These are phyloP conservation scores for Tetratostichococcus sp. DNA, from an alignment of 139 green algal species.

Conservation along the genomic window DNA sequence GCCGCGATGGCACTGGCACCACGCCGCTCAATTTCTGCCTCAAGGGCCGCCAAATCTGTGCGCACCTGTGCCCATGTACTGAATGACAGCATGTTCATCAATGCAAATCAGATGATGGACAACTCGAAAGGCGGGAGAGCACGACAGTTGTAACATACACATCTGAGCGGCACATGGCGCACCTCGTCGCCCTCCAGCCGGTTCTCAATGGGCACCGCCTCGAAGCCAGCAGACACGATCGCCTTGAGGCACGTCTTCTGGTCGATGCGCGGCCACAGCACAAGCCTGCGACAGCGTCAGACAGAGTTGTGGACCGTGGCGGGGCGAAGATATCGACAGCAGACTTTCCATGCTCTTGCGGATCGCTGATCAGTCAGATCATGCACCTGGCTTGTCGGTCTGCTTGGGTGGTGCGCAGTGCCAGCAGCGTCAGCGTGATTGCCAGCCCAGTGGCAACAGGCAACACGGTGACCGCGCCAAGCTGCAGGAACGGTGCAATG, in stretches of 20 bases:
- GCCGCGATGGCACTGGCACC: slow-evolving; percentile 49
- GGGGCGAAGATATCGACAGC: too few relatives aligned
- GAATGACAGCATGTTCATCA: too few relatives aligned
- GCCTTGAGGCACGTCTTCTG: slow-evolving; percentile 98
- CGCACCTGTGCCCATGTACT: slow-evolving; percentile 55
- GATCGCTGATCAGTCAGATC: not conserved
- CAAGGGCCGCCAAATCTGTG: slow-evolving; percentile 72
- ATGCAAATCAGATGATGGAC: too few relatives aligned
- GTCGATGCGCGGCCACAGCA: slow-evolving; percentile 93
- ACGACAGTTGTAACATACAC: too few relatives aligned
- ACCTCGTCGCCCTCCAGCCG: slow-evolving; percentile 35
- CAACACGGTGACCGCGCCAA: slow-evolving; percentile 70
- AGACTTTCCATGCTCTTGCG: not conserved
- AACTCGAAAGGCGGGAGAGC: too few relatives aligned
- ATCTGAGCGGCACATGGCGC: too few relatives aligned
- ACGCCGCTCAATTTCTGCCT: slow-evolving; percentile 27
- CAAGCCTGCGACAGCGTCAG: slow-evolving; percentile 31
- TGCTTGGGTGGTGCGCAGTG: slow-evolving; percentile 36
- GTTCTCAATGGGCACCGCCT: slow-evolving; percentile 65
- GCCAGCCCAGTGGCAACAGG: slow-evolving; percentile 92
- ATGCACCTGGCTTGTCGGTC: slow-evolving; percentile 14
- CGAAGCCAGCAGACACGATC: slow-evolving; percentile 69
- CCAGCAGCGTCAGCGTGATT: slow-evolving; percentile 70
- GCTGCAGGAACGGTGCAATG: too few relatives aligned
- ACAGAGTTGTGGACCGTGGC: too few relatives aligned